A percentile compares a stretch with the other conserved stretches of the same genome.
Evolutionary conservation across 768 basidiomycete species (phyloP).

Genomic region (Candolleomyces efflorescens): DNA sequence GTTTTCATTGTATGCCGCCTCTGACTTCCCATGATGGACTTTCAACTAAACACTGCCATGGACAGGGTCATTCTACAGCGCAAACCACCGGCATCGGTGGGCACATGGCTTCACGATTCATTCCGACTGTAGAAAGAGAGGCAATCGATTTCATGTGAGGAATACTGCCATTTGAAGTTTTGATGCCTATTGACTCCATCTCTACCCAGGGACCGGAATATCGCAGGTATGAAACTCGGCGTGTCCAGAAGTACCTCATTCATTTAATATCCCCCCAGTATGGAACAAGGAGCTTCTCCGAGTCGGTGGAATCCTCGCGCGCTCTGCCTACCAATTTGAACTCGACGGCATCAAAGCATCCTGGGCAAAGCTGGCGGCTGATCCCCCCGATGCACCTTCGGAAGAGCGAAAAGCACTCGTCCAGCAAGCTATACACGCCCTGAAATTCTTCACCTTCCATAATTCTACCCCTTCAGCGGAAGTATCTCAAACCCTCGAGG

Average conservation of each 20-base stretch:
- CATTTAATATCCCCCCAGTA: constrained; percentile 33
- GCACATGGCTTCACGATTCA: constrained; percentile 75
- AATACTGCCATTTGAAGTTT: background rate
- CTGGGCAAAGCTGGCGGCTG: constrained; percentile 35
- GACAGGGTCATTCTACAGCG: constrained; percentile 80
- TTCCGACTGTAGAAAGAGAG: constrained; percentile 95
- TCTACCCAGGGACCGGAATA: constrained; percentile 66
- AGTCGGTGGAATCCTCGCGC: constrained; percentile 77
- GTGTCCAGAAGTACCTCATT: background rate
- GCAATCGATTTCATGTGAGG: constrained; percentile 82
- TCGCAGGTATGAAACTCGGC: constrained; percentile 48
- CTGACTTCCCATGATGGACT: background rate
- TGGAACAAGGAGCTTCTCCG: constrained; percentile 92
- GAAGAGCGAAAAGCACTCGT: constrained; percentile 42
- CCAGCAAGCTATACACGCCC: constrained; percentile 65
- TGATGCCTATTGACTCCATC: background rate
- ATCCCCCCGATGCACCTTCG: constrained; percentile 30
- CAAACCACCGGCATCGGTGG: constrained; percentile 84
- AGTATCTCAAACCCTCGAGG: constrained; percentile 67
- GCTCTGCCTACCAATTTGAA: constrained; percentile 84
- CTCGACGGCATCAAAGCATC: constrained; percentile 52
- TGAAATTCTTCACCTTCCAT: constrained; percentile 89
- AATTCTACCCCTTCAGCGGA: constrained; percentile 82
- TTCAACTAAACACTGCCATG: background rate
- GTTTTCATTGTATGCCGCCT: constrained; percentile 74